Base-by-base conservation (phyloP, 2,329 filamentous ascomycete species). In the Colletotrichum zoysiae region DNA sequence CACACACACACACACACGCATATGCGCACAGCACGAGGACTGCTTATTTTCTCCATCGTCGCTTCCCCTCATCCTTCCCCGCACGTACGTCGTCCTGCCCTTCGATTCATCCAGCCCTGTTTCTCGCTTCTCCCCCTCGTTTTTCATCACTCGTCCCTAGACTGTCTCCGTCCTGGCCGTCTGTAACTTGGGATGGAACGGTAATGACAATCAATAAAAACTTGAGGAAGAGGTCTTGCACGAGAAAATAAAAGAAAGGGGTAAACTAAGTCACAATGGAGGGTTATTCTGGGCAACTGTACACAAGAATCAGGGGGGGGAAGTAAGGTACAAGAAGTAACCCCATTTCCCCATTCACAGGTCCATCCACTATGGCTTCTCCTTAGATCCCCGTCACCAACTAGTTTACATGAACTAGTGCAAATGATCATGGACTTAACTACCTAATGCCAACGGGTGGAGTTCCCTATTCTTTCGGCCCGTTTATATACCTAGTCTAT, bases 61-160 rank as follows among this genome's bases (percentile, higher is more conserved):
- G 46, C 55, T 53, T 30, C 69, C 64, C 68, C 61, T 44, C 58
- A 68, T 23, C 58, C 53, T 71, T 55, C 69, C 59, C 69, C 69
- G 65, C 69, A 69, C 50, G 55, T n/a, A 69, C 50, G 55, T n/a
- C 35, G 57, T 35, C 65, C 51, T 40, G n/a, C 12, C 14, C 46
- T 23, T 48, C 9, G 9, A 48, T 12, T n/a, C 3, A 26, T n/a
- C 50, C 50, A 6, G 30, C 30, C 69, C n/a, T 3, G 16, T n/a
- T 23, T 26, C 8, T 5, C 14, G 42, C 38, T 46, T 35, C 55
- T 69, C 64, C 53, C 65, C 69, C 69, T 69, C 65, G 60, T 60
- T 38, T 44, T 11, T 8, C 26, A 1, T 5, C 3, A 2, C 40
- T 16, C 3, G 4, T 35, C 18, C 33, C 16, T 11, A 12, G 8